Percentiles rank a stretch among this genome's conserved stretches.
Conservation (phyloP, 139 green algal species). For the Closterium sp. region DNA sequence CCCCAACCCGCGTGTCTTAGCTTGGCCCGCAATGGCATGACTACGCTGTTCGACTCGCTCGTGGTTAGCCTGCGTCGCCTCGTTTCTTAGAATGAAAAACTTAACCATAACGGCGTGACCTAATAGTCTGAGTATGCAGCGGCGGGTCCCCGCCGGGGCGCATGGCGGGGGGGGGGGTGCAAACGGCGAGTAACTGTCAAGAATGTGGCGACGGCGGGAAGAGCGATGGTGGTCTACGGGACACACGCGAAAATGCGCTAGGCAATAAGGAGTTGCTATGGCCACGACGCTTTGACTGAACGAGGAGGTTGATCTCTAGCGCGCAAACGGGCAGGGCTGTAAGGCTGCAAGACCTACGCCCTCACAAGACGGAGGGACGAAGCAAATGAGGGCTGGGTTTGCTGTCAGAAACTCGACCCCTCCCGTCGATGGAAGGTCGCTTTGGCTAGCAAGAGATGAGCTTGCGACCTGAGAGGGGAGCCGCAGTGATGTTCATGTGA, state of each 20-base stretch:
- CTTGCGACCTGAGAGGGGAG: too few species aligned
- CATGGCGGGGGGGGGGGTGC: not conserved
- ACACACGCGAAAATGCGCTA: too few species aligned
- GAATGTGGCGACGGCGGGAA: too few species aligned
- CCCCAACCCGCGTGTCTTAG: not conserved
- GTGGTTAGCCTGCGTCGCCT: not conserved
- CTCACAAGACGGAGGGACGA: not conserved
- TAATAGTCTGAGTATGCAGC: not conserved
- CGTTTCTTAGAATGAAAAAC: not conserved
- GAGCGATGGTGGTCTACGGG: too few species aligned
- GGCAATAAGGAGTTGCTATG: not conserved
- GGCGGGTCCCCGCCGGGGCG: too few species aligned
- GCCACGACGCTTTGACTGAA: not conserved
- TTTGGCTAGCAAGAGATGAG: not conserved
- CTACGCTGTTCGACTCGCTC: not conserved
- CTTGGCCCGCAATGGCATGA: not conserved
- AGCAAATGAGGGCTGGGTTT: not conserved
- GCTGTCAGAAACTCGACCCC: not conserved
- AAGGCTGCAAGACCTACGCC: not conserved
- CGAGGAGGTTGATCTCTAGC: not conserved
- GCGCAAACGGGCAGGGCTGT: not conserved
- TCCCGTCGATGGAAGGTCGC: not conserved
- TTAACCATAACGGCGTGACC: not conserved
- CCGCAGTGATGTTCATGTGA: not conserved
- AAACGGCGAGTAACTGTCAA: not conserved